Conservation (phyloP, 441 rosid genomes). For the Eutrema salsugineum region DNA sequence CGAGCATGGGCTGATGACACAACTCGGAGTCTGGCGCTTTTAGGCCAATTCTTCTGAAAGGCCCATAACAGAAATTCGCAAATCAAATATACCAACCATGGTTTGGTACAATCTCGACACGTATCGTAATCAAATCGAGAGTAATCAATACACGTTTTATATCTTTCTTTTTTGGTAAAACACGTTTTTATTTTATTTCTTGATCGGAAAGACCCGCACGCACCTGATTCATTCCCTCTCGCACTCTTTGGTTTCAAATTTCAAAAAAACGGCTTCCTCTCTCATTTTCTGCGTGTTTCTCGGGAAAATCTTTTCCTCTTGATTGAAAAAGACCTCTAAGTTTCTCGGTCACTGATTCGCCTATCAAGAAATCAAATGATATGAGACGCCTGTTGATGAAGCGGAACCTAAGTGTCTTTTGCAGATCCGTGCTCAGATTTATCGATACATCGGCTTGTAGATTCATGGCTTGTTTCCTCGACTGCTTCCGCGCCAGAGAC, state of each 20-base stretch:
- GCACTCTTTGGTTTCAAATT: conserved; percentile 24
- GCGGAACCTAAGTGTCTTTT: conserved; percentile 29
- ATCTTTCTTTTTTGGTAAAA: no score
- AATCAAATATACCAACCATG: background rate
- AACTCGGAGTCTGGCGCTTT: background rate
- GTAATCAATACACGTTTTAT: no score
- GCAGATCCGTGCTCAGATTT: conserved; percentile 42
- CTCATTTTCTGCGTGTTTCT: conserved; percentile 19
- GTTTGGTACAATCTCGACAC: background rate
- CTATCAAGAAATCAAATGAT: conserved; percentile 29
- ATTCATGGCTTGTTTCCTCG: conserved; percentile 80
- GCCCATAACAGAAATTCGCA: background rate
- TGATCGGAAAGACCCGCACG: background rate
- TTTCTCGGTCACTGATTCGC: background rate
- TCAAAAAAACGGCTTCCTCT: conserved; percentile 12
- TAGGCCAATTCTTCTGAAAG: background rate
- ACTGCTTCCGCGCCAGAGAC: conserved; percentile 67
- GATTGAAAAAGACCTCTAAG: background rate
- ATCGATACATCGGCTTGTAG: conserved; percentile 41
- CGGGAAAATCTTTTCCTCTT: conserved; percentile 15
- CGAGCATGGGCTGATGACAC: no score
- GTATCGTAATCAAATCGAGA: background rate
- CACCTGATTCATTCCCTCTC: conserved; percentile 23
- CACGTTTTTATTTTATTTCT: no score
- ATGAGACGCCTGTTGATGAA: conserved; percentile 45